These are phyloP conservation scores for Kwoniella sp. DNA, from an alignment of 768 basidiomycete genomes.

Conservation along the genomic window DNA sequence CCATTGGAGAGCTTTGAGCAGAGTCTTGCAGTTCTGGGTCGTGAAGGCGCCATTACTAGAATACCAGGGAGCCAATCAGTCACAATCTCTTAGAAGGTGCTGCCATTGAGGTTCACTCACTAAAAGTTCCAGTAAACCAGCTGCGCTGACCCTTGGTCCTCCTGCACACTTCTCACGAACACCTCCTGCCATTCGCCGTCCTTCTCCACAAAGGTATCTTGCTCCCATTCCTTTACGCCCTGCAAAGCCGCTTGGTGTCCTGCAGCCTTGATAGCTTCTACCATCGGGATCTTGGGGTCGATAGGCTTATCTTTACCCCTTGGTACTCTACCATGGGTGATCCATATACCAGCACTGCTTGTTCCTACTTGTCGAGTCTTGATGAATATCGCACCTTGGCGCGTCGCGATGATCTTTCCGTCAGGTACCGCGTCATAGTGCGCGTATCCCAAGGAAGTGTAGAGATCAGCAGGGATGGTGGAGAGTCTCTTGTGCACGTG, in stretches of 20 bases:
- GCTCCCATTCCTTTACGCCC: slow-evolving; percentile 40
- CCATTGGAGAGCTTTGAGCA: slow-evolving; percentile 40
- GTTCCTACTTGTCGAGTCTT: slow-evolving; percentile 29
- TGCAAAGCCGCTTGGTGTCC: slow-evolving; percentile 32
- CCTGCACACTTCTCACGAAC: slow-evolving; percentile 28
- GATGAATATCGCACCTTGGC: slow-evolving; percentile 47
- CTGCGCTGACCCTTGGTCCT: slow-evolving; percentile 25
- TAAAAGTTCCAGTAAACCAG: slow-evolving; percentile 52
- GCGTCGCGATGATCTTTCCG: slow-evolving; percentile 38
- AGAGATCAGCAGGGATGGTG: slow-evolving; percentile 25
- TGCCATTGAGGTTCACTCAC: slow-evolving; percentile 25
- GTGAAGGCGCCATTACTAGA: slow-evolving; percentile 50
- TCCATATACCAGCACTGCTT: slow-evolving; percentile 37
- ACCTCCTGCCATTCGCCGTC: slow-evolving; percentile 46
- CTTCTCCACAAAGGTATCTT: slow-evolving; percentile 27
- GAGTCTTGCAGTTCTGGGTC: slow-evolving; percentile 41
- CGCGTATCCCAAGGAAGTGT: slow-evolving; percentile 21
- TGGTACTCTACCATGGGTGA: slow-evolving; percentile 49
- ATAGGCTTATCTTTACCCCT: slow-evolving; percentile 36
- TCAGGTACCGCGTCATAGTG: slow-evolving; percentile 27
- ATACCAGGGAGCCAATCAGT: neutral
- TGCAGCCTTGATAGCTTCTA: slow-evolving; percentile 31
- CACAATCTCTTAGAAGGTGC: neutral
- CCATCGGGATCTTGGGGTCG: slow-evolving; percentile 46
- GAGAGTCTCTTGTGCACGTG: slow-evolving; percentile 31